Evolutionary conservation across 768 basidiomycete genomes (phyloP).

Genomic region (Neoboletus subvelutipes): DNA sequence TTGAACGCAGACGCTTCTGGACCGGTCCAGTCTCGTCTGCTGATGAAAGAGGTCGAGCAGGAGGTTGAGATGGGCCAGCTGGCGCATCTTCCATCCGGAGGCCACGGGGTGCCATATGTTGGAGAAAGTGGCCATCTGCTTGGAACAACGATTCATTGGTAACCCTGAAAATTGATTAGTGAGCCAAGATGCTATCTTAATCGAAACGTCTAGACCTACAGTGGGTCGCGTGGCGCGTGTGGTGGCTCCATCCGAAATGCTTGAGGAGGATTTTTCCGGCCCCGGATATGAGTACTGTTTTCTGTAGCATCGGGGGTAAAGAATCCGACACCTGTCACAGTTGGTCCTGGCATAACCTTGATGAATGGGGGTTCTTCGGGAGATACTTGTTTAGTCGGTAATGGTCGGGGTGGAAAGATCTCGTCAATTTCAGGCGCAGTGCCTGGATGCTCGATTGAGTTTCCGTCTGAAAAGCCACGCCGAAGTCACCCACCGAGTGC

Average conservation of each 20-base stretch:
- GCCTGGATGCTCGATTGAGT: slow-evolving; percentile 43
- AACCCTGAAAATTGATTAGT: slow-evolving; percentile 38
- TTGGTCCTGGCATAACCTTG: slow-evolving; percentile 41
- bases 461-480: slow-evolving; percentile 5
- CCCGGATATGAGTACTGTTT: slow-evolving; percentile 54
- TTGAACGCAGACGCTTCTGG: slow-evolving; percentile 71
- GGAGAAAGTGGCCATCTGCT: slow-evolving; percentile 58
- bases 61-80: slow-evolving; percentile 44
- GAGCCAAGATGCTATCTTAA: neutral
- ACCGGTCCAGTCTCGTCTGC: slow-evolving; percentile 81
- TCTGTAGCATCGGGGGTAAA: slow-evolving; percentile 71
- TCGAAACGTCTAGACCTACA: slow-evolving; percentile 43
- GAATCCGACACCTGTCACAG: slow-evolving; percentile 66
- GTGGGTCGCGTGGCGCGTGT: slow-evolving; percentile 56
- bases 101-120: slow-evolving; percentile 41
- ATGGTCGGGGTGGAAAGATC: slow-evolving; percentile 63
- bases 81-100: slow-evolving; percentile 42
- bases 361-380: slow-evolving; percentile 50
- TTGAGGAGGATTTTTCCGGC: slow-evolving; percentile 52
- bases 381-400: slow-evolving; percentile 52
- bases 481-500: slow-evolving; percentile 53
- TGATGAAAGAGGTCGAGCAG: slow-evolving; percentile 71
- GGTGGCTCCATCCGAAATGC: slow-evolving; percentile 59
- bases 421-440: slow-evolving; percentile 69
- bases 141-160: slow-evolving; percentile 56